phyloP scores from a whole-genome alignment of 2,329 filamentous ascomycete species.

The Tolypocladium inflatum region DNA sequence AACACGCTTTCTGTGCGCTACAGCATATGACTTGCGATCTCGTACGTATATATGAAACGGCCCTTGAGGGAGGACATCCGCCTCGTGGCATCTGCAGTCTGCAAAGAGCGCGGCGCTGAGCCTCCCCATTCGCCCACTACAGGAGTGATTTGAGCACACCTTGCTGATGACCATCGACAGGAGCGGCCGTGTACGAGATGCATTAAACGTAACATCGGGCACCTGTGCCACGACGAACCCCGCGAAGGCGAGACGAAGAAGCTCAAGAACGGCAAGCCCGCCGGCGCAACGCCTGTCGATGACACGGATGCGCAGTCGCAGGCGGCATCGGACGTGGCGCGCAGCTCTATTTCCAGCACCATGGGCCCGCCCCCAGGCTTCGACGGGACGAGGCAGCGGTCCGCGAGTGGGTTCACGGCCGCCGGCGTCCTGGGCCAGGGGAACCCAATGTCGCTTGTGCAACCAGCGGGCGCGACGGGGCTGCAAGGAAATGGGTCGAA shows the following conservation, averaged over 20 bases:
- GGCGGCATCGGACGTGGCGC: constrained; percentile 32
- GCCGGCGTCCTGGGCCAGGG: constrained; percentile 36
- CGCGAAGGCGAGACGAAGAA: constrained; percentile 77
- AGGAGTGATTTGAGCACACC: not conserved
- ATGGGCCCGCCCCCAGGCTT: constrained; percentile 42
- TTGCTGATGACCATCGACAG: constrained; percentile 33
- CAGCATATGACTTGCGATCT: constrained; percentile 91
- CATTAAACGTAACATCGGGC: constrained; percentile 97
- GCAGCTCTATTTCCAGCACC: constrained; percentile 46
- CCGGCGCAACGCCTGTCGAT: constrained; percentile 41
- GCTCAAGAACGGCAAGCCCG: constrained; percentile 45
- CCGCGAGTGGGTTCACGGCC: constrained; percentile 31
- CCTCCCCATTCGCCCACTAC: constrained; percentile 1
- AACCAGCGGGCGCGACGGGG: constrained; percentile 59
- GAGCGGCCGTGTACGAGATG: constrained; percentile 95
- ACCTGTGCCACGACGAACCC: constrained; percentile 96
- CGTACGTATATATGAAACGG: constrained; percentile 44
- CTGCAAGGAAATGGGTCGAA: constrained; percentile 49
- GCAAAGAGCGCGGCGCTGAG: not conserved
- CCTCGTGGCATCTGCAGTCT: constrained; percentile 1
- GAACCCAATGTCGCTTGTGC: constrained; percentile 57
- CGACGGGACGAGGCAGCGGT: constrained; percentile 23
- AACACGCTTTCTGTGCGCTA: constrained; percentile 10
- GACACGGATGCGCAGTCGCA: constrained; percentile 46
- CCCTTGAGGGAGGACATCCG: constrained; percentile 2